Conservation (phyloP, 2,329 filamentous ascomycete genomes). For the Tolypocladium cylindrosporum region DNA sequence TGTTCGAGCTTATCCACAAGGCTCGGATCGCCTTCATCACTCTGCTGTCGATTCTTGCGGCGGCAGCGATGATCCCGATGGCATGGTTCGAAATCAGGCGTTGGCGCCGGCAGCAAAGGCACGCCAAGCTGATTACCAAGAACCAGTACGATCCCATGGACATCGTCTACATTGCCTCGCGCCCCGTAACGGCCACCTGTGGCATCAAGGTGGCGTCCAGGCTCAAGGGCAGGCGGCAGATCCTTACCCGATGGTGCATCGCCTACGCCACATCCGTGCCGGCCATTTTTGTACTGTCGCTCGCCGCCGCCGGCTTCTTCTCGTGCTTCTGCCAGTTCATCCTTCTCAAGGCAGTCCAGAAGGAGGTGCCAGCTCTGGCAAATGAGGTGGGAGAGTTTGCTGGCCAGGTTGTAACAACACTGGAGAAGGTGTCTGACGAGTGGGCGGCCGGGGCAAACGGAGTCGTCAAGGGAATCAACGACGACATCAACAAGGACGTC, state of each 20-base stretch:
- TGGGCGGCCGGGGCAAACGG: conserved; percentile 73
- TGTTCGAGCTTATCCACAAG: conserved; percentile 55
- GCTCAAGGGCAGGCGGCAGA: conserved; percentile 56
- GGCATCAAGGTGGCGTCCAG: conserved; percentile 62
- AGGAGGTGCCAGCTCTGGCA: conserved; percentile 66
- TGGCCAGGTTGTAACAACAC: conserved; percentile 60
- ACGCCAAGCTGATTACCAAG: conserved; percentile 54
- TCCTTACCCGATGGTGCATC: conserved; percentile 71
- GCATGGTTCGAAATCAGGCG: conserved; percentile 69
- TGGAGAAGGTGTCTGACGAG: conserved; percentile 61
- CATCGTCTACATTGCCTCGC: conserved; percentile 76
- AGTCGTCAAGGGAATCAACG: conserved; percentile 60
- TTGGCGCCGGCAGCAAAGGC: conserved; percentile 63
- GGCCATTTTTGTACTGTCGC: conserved; percentile 75
- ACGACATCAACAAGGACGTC: conserved; percentile 72
- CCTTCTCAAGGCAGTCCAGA: conserved; percentile 62
- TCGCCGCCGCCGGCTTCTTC: conserved; percentile 73
- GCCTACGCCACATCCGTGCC: conserved; percentile 80
- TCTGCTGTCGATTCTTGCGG: conserved; percentile 60
- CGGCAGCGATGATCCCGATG: conserved; percentile 69
- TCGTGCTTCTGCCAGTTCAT: conserved; percentile 75
- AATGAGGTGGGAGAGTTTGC: conserved; percentile 70
- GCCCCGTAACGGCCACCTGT: conserved; percentile 62
- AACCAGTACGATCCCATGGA: conserved; percentile 73
- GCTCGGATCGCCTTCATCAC: conserved; percentile 68